A percentile compares a stretch with the other conserved stretches of the same genome.
phyloP scores from a whole-genome alignment of 495 filamentous ascomycete species.

The Astrothelium macrocarpum region DNA sequence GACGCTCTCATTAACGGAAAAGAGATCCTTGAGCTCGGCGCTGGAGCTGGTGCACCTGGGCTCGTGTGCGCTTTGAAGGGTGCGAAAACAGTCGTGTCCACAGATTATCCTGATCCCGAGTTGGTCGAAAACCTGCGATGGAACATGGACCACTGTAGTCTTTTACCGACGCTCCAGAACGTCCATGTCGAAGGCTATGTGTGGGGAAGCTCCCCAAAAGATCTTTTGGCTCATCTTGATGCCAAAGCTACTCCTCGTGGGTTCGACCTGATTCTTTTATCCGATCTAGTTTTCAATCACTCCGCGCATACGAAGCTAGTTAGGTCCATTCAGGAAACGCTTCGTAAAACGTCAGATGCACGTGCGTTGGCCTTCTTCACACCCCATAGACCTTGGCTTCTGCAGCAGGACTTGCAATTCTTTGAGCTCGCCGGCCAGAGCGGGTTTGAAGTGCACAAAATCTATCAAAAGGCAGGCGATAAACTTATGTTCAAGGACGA shows the following conservation, averaged over 20 bases:
- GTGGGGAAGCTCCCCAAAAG: constrained; percentile 57
- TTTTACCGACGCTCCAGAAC: constrained; percentile 18
- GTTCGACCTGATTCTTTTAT: constrained; percentile 77
- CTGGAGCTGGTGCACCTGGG: constrained; percentile 76
- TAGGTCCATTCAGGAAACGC: constrained; percentile 52
- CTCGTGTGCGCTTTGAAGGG: constrained; percentile 65
- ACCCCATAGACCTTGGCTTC: constrained; percentile 82
- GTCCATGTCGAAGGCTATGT: constrained; percentile 23
- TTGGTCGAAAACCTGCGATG: constrained; percentile 62
- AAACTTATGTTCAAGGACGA: constrained; percentile 83
- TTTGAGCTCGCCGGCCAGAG: constrained; percentile 60
- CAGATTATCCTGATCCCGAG: constrained; percentile 80
- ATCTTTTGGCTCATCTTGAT: constrained; percentile 44
- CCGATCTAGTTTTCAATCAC: constrained; percentile 83
- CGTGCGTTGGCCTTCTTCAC: constrained; percentile 84
- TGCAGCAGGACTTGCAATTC: constrained; percentile 73
- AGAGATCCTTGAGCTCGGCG: constrained; percentile 78
- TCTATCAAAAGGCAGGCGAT: constrained; percentile 72
- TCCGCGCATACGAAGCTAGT: constrained; percentile 71
- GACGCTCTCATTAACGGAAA: constrained; percentile 45
- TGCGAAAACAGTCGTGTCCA: constrained; percentile 61
- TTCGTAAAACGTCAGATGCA: constrained; percentile 44
- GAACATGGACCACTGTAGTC: constrained; percentile 46
- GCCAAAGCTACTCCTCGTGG: constrained; percentile 24
- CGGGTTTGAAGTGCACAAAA: constrained; percentile 65